Evolutionary conservation across 2,329 filamentous ascomycete species (phyloP), one percentile per base, ranked within the genome.

Genomic region (Fusarium humuli): DNA sequence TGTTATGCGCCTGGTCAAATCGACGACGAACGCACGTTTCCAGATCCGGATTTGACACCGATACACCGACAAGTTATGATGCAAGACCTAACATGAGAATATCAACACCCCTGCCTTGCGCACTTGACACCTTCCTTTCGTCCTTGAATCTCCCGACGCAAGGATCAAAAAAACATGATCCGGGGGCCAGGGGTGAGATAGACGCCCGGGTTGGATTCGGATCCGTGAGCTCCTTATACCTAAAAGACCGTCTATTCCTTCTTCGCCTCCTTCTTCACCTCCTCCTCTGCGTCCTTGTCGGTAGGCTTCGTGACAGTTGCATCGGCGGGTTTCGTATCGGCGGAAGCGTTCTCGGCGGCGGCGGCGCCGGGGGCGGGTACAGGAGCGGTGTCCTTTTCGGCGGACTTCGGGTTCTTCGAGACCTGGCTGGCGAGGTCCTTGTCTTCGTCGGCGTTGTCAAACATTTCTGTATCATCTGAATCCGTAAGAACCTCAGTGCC

Each of bases 401-500:
- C 67, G 55, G 77, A 73, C 42, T 74, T 75, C 62, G 72, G 72
- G 48, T 72, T 77, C 83, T 93, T 94, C 78, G 89, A 88, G 66
- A 96, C 92, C 83, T 97, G 94, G 80, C 91, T 94, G 71, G 89
- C 91, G 70, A 94, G 86, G 78, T 97, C 94, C 80, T 93, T 93
- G 77, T 97, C 93, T 77, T 97, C 93, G 79, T 94, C 92, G 76
- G 83, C 81, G 77, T 94, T 91, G 80, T 98, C 94, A 82, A 98
- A 97, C 91, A 97, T 95, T 76, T 97, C 94, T 71, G 92, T 90
- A 78, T 98, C 94, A 81, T 94, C 91, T 79, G 92, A 92, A 81
- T 96, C 94, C 74, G 93, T 94, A 77, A 94, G 86, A 79, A 97
- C 90, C 85, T 98, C 94, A 77, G 94, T 97, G 76, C 95, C 96